These are phyloP conservation scores for Thalassiosira livingstoniorum DNA, from an alignment of 352 stramenopile genomes.

Conservation along the genomic window DNA sequence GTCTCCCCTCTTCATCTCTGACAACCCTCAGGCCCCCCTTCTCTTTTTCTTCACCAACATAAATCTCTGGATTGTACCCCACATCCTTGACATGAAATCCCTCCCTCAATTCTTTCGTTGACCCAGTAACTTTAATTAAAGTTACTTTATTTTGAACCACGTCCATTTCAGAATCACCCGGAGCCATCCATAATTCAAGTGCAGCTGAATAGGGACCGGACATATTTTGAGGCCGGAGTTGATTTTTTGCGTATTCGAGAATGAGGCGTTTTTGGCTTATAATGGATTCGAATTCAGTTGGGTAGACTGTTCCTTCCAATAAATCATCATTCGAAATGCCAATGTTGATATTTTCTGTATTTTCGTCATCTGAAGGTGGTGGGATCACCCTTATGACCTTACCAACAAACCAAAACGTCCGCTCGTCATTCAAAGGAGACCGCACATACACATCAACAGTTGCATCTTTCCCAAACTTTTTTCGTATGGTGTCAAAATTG, in stretches of 20 bases:
- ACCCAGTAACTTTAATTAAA: conserved; percentile 64
- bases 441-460: conserved; percentile 75
- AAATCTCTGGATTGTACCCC: conserved; percentile 85
- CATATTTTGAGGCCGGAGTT: conserved; percentile 80
- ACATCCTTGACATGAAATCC: conserved; percentile 63
- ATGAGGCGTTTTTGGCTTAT: conserved; percentile 82
- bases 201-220: conserved; percentile 59
- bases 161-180: conserved; percentile 83
- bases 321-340: conserved; percentile 8
- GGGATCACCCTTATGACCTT: conserved; percentile 63
- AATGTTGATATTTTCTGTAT: neutral
- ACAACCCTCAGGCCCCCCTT: conserved; percentile 76
- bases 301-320: conserved; percentile 42
- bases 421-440: conserved; percentile 67
- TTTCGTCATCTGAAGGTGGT: neutral
- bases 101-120: conserved; percentile 57
- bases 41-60: conserved; percentile 77
- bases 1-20: conserved; percentile 65
- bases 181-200: conserved; percentile 79
- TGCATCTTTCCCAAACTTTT: conserved; percentile 59
- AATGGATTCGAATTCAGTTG: conserved; percentile 58
- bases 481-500: conserved; percentile 78
- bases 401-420: conserved; percentile 79
- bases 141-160: conserved; percentile 76
- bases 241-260: conserved; percentile 78